Evolutionary conservation across 208 protist genomes (phyloP), one percentile per base, ranked within the genome.

Genomic region (Angomonas ambiguus): DNA sequence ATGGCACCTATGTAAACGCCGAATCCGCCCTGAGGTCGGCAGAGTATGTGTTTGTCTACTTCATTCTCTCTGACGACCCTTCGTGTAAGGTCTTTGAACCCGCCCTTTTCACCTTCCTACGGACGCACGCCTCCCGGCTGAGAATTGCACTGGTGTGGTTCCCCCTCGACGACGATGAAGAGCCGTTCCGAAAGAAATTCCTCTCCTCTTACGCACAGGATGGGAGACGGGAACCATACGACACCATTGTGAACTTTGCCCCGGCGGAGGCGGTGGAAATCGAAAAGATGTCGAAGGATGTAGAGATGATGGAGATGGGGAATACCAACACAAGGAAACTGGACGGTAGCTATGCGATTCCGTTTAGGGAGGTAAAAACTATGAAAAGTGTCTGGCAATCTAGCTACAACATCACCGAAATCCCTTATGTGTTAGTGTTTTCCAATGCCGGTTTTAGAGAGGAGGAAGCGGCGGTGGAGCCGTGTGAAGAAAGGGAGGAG

Each of bases 51-150:
- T 24, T 80, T 1, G 10, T 85, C 1, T 88, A 84, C 72, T 82
- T 91, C 58, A 67, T 57, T 24, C 72, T 76, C 62, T 71, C 74
- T 65, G 83, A 71, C 72, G 84, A 77, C 72, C 62, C 76, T 11
- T 77, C 78, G 24, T 85, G 77, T 51, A 65, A 67, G 25, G 8
- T 49, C 27, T 86, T 87, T 66, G 82, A 79, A 8, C 84, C 81
- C 20, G 0, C 62, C 62, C 72, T 91, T 0, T 62, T 59, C 13
- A 18, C 56, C 2, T 71, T 79, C 45, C 72, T 76, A 45, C 71
- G 67, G 18, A 27, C 20, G 2, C 64, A 72, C 55, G 20, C 56
- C 30, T 18, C 59, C 5, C 42, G 34, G 10, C 42, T 67, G 33
- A 42, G 62, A 18, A 80, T 84, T 56, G 76, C 80, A n/a, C 42